Evolutionary conservation across 192 early-diverging fungal genomes (phyloP).

Genomic region (Coemansia furcata): DNA sequence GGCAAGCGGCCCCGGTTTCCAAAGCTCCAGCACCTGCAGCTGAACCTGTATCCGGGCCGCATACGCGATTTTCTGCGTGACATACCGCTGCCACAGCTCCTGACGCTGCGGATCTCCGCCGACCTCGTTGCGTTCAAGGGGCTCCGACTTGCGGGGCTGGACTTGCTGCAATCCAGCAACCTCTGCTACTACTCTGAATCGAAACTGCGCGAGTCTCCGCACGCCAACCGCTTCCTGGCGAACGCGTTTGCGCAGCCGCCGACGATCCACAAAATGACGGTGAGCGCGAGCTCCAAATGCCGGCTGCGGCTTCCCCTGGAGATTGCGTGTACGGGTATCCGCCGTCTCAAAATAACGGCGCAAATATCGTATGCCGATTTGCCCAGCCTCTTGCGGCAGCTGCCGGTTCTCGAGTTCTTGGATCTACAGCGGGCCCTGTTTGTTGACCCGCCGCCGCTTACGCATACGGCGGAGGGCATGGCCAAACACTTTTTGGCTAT

Average conservation of each 20-base stretch:
- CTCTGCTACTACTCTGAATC: conserved; percentile 18
- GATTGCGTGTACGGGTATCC: conserved; percentile 13
- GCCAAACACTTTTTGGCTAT: conserved; percentile 17
- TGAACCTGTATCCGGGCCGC: conserved; percentile 35
- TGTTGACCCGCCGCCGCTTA: conserved; percentile 18
- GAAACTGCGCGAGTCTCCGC: conserved; percentile 17
- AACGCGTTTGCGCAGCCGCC: conserved; percentile 19
- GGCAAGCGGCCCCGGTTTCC: conserved; percentile 35
- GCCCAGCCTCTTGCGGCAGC: conserved; percentile 11
- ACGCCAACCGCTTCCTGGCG: conserved; percentile 28
- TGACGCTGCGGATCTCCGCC: conserved; percentile 24
- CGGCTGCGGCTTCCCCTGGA: conserved; percentile 20
- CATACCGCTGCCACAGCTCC: conserved; percentile 23
- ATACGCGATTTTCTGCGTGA: conserved; percentile 29
- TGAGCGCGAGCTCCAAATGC: conserved; percentile 15
- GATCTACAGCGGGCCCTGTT: conserved; percentile 22
- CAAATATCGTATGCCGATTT: conserved; percentile 21
- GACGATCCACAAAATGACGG: conserved; percentile 7
- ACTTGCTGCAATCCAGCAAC: conserved; percentile 3
- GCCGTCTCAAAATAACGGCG: conserved; percentile 17
- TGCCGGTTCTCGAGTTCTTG: conserved; percentile 30
- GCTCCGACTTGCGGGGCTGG: conserved; percentile 17
- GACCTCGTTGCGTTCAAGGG: conserved; percentile 40
- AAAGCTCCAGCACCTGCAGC: conserved; percentile 20
- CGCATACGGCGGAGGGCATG: conserved; percentile 29